Conservation (phyloP, 768 basidiomycete species). For the Trametes villosa region DNA sequence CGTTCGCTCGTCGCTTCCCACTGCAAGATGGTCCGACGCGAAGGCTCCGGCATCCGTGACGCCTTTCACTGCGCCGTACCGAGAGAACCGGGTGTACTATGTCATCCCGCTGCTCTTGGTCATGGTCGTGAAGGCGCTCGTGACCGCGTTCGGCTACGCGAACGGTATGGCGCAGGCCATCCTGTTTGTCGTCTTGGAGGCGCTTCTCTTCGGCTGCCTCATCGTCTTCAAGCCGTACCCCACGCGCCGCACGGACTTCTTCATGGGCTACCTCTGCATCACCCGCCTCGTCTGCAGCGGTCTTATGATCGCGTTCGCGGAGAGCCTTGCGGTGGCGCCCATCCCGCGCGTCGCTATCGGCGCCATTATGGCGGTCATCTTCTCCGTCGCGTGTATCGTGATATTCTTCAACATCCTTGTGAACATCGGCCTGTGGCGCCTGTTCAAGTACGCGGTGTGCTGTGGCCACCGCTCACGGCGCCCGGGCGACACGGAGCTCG, state of each 20-base stretch:
- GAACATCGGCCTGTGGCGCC: constrained; percentile 31
- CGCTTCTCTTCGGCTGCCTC: constrained; percentile 55
- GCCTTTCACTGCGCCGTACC: constrained; percentile 71
- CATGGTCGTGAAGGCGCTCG: constrained; percentile 67
- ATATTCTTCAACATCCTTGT: constrained; percentile 61
- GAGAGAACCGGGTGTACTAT: constrained; percentile 69
- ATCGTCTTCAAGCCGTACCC: constrained; percentile 64
- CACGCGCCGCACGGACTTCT: constrained; percentile 71
- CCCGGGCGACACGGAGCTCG: constrained; percentile 22
- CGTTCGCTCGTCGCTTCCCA: constrained; percentile 40
- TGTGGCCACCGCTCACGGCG: constrained; percentile 18
- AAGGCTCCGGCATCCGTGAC: constrained; percentile 42
- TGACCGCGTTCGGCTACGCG: constrained; percentile 67
- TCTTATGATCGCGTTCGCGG: constrained; percentile 77
- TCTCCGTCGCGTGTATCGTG: constrained; percentile 70
- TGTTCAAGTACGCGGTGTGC: constrained; percentile 22
- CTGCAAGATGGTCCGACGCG: constrained; percentile 1
- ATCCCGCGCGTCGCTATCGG: constrained; percentile 87
- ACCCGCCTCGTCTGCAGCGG: constrained; percentile 72
- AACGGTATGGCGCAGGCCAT: constrained; percentile 73
- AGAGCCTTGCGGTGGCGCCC: constrained; percentile 61
- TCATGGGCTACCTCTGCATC: constrained; percentile 67
- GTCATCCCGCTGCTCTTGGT: constrained; percentile 59
- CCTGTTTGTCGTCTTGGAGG: constrained; percentile 67
- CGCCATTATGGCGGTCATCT: constrained; percentile 70